Percentiles rank a stretch among this genome's conserved stretches.
Conservation (phyloP, 345 rosid genomes). For the Brassica incana region DNA sequence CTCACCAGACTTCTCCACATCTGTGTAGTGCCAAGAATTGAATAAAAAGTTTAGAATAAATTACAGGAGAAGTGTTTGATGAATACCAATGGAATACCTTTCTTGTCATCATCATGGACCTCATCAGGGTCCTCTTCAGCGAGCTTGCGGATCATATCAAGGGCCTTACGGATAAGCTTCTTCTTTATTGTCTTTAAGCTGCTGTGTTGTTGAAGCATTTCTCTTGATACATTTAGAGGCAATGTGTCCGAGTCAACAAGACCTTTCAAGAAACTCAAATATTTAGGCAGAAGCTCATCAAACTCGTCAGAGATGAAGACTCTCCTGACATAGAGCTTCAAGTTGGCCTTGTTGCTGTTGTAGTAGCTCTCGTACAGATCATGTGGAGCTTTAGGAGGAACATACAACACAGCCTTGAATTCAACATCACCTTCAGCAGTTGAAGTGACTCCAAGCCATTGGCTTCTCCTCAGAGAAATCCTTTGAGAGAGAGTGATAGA, state of each 20-base stretch:
- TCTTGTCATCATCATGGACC: constrained; percentile 66
- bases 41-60: background rate
- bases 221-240: constrained; percentile 91
- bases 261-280: constrained; percentile 84
- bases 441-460: constrained; percentile 88
- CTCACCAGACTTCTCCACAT: constrained; percentile 62
- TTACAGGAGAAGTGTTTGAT: constrained; percentile 46
- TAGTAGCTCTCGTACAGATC: constrained; percentile 94
- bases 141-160: constrained; percentile 88
- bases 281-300: constrained; percentile 93
- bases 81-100: constrained; percentile 51
- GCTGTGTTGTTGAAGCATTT: constrained; percentile 97
- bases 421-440: constrained; percentile 96
- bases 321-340: constrained; percentile 87
- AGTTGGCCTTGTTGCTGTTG: constrained; percentile 79
- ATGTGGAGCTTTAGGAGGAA: constrained; percentile 95
- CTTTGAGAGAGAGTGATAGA: constrained; percentile 86
- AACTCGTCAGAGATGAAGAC: constrained; percentile 97
- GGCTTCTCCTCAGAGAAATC: constrained; percentile 89
- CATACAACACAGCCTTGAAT: constrained; percentile 87
- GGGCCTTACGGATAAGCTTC: constrained; percentile 94
- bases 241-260: constrained; percentile 96
- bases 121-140: constrained; percentile 95
- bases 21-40: constrained; percentile 34
- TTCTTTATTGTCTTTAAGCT: constrained; percentile 97